Evolutionary conservation across 2,329 filamentous ascomycete species (phyloP), one percentile per base, ranked within the genome.

Genomic region (Fusarium domesticum): DNA sequence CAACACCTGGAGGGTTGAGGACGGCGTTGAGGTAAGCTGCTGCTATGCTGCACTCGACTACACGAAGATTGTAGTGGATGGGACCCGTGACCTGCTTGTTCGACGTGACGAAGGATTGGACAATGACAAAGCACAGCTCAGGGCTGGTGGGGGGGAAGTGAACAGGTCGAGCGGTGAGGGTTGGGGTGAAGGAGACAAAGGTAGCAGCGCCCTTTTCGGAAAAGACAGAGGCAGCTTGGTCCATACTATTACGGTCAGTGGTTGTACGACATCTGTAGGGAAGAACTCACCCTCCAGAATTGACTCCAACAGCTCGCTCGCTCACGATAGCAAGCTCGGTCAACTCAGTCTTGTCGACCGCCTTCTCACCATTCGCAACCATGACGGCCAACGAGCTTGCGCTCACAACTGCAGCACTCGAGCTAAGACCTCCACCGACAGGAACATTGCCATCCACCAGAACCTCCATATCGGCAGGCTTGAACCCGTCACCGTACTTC

Each of bases 81-180:
- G 92, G 92, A 0, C 86, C 93, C 1, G 92, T 96, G 50, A 92
- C 87, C 62, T 93, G 88, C 72, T 98, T 98, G 74, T 97, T 91
- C 5, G 92, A 88, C 14, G 86, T 85, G 48, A 98, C 87, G 65
- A 96, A 96, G 47, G 87, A 95, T 66, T 98, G 93, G 6, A 91
- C 92, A 54, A 96, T 90, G 53, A 98, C 77, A 68, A 98, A 97
- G 56, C 84, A 89, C 42, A 96, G 78, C 56, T 95, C 89, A 2
- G 90, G 88, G 35, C 82, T 76, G 5, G 90, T 88, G 44, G 82
- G 78, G 12, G 92, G 92, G 65, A 98, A 89, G 32, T 84, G 78
- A 48, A 97, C 83, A 35, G 91, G 85, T 42, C 82, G 78, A 23
- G 86, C 89, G 18, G 79, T 76, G 39, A 98, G 84, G 15, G 73